Evolutionary conservation across 2,329 filamentous ascomycete genomes (phyloP).

Genomic region (Aspergillus carbonarius): DNA sequence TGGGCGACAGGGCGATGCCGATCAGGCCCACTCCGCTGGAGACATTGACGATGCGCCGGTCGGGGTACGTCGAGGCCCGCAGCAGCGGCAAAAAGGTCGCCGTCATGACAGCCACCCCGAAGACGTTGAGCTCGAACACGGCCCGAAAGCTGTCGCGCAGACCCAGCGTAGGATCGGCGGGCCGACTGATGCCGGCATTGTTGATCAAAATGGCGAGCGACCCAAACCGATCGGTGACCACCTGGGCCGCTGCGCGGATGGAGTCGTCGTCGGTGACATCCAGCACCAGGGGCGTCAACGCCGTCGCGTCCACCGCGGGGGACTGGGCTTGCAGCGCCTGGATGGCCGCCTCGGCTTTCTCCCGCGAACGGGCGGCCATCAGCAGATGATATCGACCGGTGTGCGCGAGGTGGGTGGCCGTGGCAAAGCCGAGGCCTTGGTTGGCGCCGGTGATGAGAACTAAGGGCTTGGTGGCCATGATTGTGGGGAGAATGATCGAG

Average conservation of each 20-base stretch:
- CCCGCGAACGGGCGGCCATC: background rate
- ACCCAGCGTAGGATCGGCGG: background rate
- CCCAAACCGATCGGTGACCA: background rate
- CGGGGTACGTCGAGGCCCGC: background rate
- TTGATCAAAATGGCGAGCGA: background rate
- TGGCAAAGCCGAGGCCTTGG: slow-evolving; percentile 1
- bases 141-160: background rate
- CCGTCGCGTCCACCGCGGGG: background rate
- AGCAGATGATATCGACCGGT: background rate
- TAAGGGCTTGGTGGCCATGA: background rate
- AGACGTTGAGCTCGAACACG: slow-evolving; percentile 8
- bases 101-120: background rate
- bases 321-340: background rate
- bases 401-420: background rate
- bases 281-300: background rate
- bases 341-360: background rate
- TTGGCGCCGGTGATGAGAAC: slow-evolving; percentile 4
- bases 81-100: slow-evolving; percentile 7
- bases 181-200: background rate
- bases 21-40: slow-evolving; percentile 8
- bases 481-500: too few species aligned
- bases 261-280: background rate
- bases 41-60: slow-evolving; percentile 10
- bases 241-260: background rate
- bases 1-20: background rate